phyloP scores from a whole-genome alignment of 2,329 filamentous ascomycete species.

The Diaporthe sp. region DNA sequence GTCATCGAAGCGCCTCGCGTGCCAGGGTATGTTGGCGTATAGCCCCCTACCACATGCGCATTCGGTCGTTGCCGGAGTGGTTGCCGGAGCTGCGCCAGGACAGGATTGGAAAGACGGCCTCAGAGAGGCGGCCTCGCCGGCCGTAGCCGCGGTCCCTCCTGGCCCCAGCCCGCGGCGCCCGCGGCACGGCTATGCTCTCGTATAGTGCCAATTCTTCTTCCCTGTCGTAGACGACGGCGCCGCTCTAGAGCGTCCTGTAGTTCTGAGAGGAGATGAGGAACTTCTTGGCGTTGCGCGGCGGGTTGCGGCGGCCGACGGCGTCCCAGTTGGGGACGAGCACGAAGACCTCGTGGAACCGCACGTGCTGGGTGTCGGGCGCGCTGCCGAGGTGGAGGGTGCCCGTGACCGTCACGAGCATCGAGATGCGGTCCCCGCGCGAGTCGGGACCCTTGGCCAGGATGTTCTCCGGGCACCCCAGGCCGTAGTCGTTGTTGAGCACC shows the following conservation, averaged over 20 bases:
- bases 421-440: slow-evolving; percentile 71
- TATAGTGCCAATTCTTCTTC: not conserved
- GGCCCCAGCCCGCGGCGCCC: not conserved
- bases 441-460: slow-evolving; percentile 51
- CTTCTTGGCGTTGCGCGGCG: slow-evolving; percentile 61
- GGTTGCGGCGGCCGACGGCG: slow-evolving; percentile 63
- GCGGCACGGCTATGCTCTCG: not conserved
- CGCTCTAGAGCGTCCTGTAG: slow-evolving; percentile 67
- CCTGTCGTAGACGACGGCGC: not conserved
- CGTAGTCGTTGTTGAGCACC: slow-evolving; percentile 78
- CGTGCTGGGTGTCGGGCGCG: slow-evolving; percentile 70
- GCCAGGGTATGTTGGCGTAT: not conserved
- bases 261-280: slow-evolving; percentile 81
- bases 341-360: slow-evolving; percentile 84
- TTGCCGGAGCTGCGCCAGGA: slow-evolving; percentile 16
- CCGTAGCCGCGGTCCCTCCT: not conserved
- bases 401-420: slow-evolving; percentile 79
- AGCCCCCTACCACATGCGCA: not conserved
- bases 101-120: not conserved
- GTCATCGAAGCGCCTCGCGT: not conserved
- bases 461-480: slow-evolving; percentile 65
- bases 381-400: slow-evolving; percentile 79
- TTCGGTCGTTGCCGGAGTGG: slow-evolving; percentile 7
- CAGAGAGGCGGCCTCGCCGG: not conserved
- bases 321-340: slow-evolving; percentile 84